A percentile compares a stretch with the other conserved stretches of the same genome.
phyloP scores from a whole-genome alignment of 352 stramenopile genomes.

The Globisporangium paroecandrum region DNA sequence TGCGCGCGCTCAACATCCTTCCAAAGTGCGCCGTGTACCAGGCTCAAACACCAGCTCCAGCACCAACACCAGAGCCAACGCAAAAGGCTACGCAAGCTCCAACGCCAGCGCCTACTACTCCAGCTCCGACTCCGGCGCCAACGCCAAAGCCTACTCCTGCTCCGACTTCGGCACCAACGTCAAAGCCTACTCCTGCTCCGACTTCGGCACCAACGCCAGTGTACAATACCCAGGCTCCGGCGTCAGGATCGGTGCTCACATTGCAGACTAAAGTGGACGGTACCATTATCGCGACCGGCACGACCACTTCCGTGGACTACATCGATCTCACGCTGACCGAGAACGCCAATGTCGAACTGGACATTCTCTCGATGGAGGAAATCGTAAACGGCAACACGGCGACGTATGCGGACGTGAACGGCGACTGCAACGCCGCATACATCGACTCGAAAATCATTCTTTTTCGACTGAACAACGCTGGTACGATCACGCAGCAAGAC shows the following conservation, averaged over 20 bases:
- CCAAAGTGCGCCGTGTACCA: constrained; percentile 37
- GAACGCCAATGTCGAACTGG: constrained; percentile 43
- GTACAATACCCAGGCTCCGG: neutral
- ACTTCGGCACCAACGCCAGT: constrained; percentile 12
- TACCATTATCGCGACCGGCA: constrained; percentile 57
- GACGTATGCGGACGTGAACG: constrained; percentile 56
- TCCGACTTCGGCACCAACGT: constrained; percentile 16
- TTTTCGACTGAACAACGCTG: constrained; percentile 32
- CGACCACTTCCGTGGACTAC: constrained; percentile 58
- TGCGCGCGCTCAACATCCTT: constrained; percentile 40
- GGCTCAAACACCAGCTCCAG: constrained; percentile 6
- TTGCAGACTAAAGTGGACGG: constrained; percentile 40
- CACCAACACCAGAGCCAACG: constrained; percentile 15
- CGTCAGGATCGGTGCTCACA: constrained; percentile 14
- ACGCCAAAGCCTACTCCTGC: constrained; percentile 12
- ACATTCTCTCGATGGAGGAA: constrained; percentile 65
- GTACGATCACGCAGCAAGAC: constrained; percentile 16
- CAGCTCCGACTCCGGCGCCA: constrained; percentile 15
- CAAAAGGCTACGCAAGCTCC: constrained; percentile 14
- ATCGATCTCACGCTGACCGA: constrained; percentile 50
- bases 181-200: constrained; percentile 5
- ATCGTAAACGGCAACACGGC: constrained; percentile 5
- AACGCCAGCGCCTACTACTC: constrained; percentile 11
- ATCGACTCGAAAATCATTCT: constrained; percentile 63
- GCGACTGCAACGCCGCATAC: constrained; percentile 65